phyloP scores from a whole-genome alignment of 345 rosid species.

The Cochlearia excelsa region DNA sequence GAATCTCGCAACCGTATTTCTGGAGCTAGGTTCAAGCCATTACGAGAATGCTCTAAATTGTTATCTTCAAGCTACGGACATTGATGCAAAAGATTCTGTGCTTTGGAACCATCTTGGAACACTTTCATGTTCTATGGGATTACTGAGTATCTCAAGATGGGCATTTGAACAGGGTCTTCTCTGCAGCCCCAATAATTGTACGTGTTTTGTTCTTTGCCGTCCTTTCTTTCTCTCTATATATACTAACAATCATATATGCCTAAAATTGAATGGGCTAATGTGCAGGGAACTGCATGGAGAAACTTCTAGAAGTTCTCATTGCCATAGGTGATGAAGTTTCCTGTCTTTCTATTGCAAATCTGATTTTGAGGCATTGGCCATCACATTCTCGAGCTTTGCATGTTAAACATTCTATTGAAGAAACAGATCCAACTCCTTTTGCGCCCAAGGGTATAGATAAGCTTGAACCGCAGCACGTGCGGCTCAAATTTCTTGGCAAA shows the following conservation, averaged over 20 bases:
- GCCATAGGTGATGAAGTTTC: constrained; percentile 99
- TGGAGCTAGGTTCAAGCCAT: constrained; percentile 80
- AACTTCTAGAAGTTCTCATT: constrained; percentile 93
- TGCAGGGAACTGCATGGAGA: constrained; percentile 99
- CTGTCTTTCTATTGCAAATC: constrained; percentile 83
- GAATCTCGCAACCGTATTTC: constrained; percentile 86
- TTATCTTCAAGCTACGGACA: constrained; percentile 96
- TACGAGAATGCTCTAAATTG: constrained; percentile 82
- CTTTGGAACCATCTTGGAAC: constrained; percentile 98
- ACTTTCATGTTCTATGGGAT: constrained; percentile 92
- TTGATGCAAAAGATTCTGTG: constrained; percentile 93
- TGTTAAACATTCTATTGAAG: constrained; percentile 76
- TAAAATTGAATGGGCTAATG: constrained; percentile 15
- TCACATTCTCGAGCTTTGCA: constrained; percentile 92
- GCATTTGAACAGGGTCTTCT: constrained; percentile 99
- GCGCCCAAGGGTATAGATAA: constrained; percentile 94
- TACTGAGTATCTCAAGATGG: constrained; percentile 87
- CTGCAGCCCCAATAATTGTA: constrained; percentile 97
- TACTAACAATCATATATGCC: background rate
- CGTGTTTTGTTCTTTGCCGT: constrained; percentile 28
- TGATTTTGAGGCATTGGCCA: constrained; percentile 98
- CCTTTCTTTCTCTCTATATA: background rate
- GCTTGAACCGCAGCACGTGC: constrained; percentile 74
- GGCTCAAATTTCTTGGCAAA: constrained; percentile 84
- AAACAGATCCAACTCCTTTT: constrained; percentile 70